Percentiles rank a stretch among this genome's conserved stretches.
phyloP scores from a whole-genome alignment of 2,329 filamentous ascomycete genomes.

The Scedosporium apiospermum region DNA sequence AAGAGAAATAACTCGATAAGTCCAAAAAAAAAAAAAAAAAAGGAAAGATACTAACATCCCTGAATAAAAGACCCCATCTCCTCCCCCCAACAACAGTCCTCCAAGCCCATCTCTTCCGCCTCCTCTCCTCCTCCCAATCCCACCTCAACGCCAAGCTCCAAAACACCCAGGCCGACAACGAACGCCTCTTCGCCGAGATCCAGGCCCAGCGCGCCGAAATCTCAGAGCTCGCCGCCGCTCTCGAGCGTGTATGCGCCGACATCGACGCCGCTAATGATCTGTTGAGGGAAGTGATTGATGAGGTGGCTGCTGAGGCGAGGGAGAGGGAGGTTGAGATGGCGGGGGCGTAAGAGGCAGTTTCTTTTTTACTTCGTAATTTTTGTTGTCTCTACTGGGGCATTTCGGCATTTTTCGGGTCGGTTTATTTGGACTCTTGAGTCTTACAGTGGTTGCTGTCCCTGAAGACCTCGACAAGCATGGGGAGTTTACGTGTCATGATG shows the following conservation, averaged over 20 bases:
- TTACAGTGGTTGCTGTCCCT: no score
- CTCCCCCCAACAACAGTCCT: slow-evolving; percentile 43
- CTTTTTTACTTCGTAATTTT: no score
- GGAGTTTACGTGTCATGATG: no score
- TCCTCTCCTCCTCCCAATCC: slow-evolving; percentile 41
- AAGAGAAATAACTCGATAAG: slow-evolving; percentile 2
- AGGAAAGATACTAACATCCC: slow-evolving; percentile 6
- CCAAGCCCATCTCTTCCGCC: slow-evolving; percentile 43
- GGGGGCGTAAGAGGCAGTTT: slow-evolving; percentile 6
- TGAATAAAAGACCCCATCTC: slow-evolving; percentile 38
- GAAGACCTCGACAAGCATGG: no score
- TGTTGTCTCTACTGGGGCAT: no score
- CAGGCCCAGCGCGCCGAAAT: slow-evolving; percentile 45
- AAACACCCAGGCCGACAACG: slow-evolving; percentile 48
- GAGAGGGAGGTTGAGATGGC: slow-evolving; percentile 31
- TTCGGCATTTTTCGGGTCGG: no score
- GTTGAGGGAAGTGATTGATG: slow-evolving; percentile 35
- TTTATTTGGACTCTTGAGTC: no score
- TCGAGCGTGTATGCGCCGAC: slow-evolving; percentile 45
- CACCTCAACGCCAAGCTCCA: slow-evolving; percentile 48
- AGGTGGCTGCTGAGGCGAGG: slow-evolving; percentile 40
- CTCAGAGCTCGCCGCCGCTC: slow-evolving; percentile 34
- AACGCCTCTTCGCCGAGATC: slow-evolving; percentile 40
- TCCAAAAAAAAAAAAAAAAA: slow-evolving; percentile 4
- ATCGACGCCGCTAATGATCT: slow-evolving; percentile 42